Base-by-base conservation (phyloP, 768 basidiomycete species). In the Mycena chlorophos region DNA sequence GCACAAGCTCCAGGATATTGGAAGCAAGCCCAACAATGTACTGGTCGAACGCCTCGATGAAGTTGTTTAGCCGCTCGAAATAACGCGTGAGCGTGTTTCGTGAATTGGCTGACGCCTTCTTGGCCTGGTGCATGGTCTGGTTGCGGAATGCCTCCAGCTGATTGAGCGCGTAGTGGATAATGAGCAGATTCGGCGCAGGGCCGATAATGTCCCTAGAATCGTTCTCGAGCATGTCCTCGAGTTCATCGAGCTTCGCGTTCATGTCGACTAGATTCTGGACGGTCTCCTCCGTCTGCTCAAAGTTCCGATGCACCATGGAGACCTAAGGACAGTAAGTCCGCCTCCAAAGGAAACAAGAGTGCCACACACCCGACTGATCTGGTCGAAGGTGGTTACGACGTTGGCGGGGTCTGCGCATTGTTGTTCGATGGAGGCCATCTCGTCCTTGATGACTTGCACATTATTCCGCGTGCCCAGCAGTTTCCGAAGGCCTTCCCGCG, bases 241-340 rank as follows among this genome's bases (percentile, higher is more conserved):
- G 77, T 57, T 83, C 72, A 62, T 89, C 86, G 16, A 98, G 83
- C 67, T 89, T 88, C 22, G 86, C 78, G 61, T 88, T 87, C 91
- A 98, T 97, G 49, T 91, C 89, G n/a, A 92, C 77, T 38, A 98
- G 80, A 65, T 95, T 96, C 63, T 87, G 86, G 61, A 98, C 89
- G 86, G 97, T 95, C 62, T 96, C 94, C 68, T 95, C 91, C 1
- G 94, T 97, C 52, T 91, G 90, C 59, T 93, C 85, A 63, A 98
- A 95, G 68, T 96, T 94, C 6, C 95, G 83, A 69, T 98, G 96
- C 2, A 98, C 90, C 77, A 90, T 85, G 4, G 96, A 98, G 2
- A 97, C 94, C 94, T 98, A 54, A 2, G 52, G 8, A 14, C 10
- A 45, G 25, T 27, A 40, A 39, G 37, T n/a, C 47, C 8, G 4